Base-by-base conservation (phyloP, 805 yeast species). In the Candida ficus region DNA sequence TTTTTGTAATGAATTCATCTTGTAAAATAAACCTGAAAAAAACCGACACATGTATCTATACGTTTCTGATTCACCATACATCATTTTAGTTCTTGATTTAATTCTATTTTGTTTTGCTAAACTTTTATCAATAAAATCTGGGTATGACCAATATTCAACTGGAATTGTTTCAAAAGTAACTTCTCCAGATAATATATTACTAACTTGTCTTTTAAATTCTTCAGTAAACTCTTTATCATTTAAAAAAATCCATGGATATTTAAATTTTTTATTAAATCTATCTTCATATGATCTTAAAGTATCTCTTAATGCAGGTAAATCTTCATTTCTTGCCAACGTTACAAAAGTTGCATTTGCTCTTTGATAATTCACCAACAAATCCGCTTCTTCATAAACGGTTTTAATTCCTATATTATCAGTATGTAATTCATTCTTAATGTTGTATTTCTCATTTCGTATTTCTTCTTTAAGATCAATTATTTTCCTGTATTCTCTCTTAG, bases 181-280 rank as follows among this genome's bases (percentile, higher is more conserved):
- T 7, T 54, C 55, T 0, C 79, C 76, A 22, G 76, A 68, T 3
- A 68, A 62, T 9, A 52, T 38, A 7, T 47, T 47, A 5, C 58
- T 29, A 0, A 73, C 55, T 18, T 53, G 49, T 12, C 43, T 37
- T 18, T 61, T 61, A 45, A 76, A 73, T 7, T 66, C 64, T 1
- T 53, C 47, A 3, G 63, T 50, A 47, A 76, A 76, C 1, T 66
- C 67, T 41, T 63, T 62, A 46, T 76, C 71, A 46, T 75, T 76
- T 21, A 71, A 56, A 48, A 76, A 87, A 16, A 84, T 84, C 95
- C 95, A 87, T 48, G 90, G 95, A 56, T 87, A 87, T 44, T 80
- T 70, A 65, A 63, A 85, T 38, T 77, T 70, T 13, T 62, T 54
- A 66, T 87, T 87, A 70, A 87, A 87, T 46, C 95, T 66, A 60